Conservation (phyloP, 805 yeast species). For the Kluyveromyces dobzhanskii region DNA sequence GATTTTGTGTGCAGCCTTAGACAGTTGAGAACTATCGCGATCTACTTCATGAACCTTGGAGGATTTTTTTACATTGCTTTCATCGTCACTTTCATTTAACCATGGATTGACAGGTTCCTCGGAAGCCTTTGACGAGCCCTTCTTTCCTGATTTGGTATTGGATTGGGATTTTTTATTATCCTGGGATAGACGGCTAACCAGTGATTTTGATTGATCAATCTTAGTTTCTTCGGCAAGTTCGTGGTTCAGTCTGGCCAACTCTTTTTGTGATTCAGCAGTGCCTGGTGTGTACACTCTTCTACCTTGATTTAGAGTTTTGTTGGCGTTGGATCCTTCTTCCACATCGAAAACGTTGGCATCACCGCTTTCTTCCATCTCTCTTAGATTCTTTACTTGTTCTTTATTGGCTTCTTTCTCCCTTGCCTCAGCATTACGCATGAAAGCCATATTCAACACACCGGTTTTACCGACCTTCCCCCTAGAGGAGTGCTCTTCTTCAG, state of each 20-base stretch:
- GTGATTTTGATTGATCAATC: slow-evolving; percentile 41
- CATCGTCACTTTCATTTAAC: slow-evolving; percentile 32
- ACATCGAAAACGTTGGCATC: slow-evolving; percentile 33
- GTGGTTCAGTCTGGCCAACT: slow-evolving; percentile 31
- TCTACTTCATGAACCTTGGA: slow-evolving; percentile 41
- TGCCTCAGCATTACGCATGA: slow-evolving; percentile 85
- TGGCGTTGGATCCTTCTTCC: slow-evolving; percentile 35
- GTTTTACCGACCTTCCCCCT: slow-evolving; percentile 55
- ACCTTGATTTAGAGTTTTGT: slow-evolving; percentile 56
- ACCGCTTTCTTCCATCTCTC: slow-evolving; percentile 39
- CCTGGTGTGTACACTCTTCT: slow-evolving; percentile 73
- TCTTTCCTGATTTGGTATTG: not conserved
- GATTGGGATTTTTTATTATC: slow-evolving; percentile 9
- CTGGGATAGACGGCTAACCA: slow-evolving; percentile 34
- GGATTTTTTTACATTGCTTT: slow-evolving; percentile 31
- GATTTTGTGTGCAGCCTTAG: slow-evolving; percentile 41
- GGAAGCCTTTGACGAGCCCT: not conserved
- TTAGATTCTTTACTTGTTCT: slow-evolving; percentile 42
- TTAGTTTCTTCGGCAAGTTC: slow-evolving; percentile 37
- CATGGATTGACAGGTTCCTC: slow-evolving; percentile 41
- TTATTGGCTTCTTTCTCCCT: slow-evolving; percentile 53
- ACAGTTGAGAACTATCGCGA: slow-evolving; percentile 40
- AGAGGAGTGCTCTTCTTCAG: slow-evolving; percentile 28
- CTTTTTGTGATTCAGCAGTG: slow-evolving; percentile 21
- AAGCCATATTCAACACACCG: slow-evolving; percentile 92